Conservation (phyloP, 768 basidiomycete genomes). For the Mycena galericulata region DNA sequence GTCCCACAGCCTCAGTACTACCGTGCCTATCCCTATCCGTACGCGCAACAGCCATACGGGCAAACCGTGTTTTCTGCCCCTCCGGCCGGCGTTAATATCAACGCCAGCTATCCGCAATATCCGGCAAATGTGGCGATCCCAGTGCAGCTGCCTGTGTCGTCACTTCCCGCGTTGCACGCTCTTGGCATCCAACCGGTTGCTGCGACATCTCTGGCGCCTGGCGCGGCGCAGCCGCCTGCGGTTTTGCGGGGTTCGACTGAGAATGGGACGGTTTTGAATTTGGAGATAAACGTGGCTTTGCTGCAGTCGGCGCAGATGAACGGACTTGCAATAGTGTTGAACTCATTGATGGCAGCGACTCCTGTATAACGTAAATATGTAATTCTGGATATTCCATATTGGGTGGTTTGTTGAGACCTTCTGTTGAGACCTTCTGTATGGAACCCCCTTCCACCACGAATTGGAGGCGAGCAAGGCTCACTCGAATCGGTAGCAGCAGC, state of each 20-base stretch:
- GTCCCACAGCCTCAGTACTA: slow-evolving; percentile 61
- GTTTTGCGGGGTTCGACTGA: slow-evolving; percentile 78
- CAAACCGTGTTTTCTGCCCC: slow-evolving; percentile 44
- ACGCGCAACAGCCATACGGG: slow-evolving; percentile 67
- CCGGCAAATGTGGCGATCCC: slow-evolving; percentile 61
- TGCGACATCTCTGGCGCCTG: slow-evolving; percentile 60
- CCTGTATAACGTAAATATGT: not conserved
- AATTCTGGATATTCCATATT: not conserved
- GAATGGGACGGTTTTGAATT: slow-evolving; percentile 76
- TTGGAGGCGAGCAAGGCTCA: slow-evolving; percentile 71
- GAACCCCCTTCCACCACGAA: slow-evolving; percentile 66
- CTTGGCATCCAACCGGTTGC: slow-evolving; percentile 82
- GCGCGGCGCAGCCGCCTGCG: slow-evolving; percentile 78
- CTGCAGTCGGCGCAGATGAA: slow-evolving; percentile 83
- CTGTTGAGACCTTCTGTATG: too few species aligned
- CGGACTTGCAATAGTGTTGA: slow-evolving; percentile 77
- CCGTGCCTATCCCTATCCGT: slow-evolving; percentile 73
- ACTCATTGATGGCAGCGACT: slow-evolving; percentile 71
- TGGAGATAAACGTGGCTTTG: slow-evolving; percentile 84
- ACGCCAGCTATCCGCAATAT: slow-evolving; percentile 42
- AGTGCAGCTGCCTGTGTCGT: slow-evolving; percentile 77
- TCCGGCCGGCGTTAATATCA: slow-evolving; percentile 42
- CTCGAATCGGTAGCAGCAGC: slow-evolving; percentile 61
- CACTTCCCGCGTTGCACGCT: slow-evolving; percentile 72
- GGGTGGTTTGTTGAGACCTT: not conserved